Base-by-base conservation (phyloP, 257 asterid species). In the Rauvolfia tetraphylla region DNA sequence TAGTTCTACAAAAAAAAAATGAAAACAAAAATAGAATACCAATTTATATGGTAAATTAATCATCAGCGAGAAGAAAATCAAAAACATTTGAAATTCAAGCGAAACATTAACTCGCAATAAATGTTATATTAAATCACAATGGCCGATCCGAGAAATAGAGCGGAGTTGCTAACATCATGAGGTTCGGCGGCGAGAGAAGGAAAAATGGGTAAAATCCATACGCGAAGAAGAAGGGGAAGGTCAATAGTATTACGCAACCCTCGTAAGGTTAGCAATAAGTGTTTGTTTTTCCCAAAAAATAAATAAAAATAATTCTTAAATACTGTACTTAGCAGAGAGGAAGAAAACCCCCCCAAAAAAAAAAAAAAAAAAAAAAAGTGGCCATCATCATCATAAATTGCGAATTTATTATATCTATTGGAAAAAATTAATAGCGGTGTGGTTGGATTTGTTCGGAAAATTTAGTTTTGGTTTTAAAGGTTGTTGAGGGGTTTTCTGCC, bases 381-480 rank as follows among this genome's bases (percentile, higher is more conserved):
- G 74, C 38, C 77, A 81, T 81, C 76, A 84, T 39, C 76, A 84
- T 81, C 77, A 84, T 41, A 78, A 83, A 82, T 72, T 78, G 25
- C 18, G 80, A 79, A 79, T 83, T 78, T 74, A 83, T 76, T 71
- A 79, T 53, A 66, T 68, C 71, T 61, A 73, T 72, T 73, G 74
- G 38, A 70, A 74, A 79, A 83, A 79, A 72, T 81, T 86, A 79
- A 85, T 82, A 79, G 62, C 63, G 49, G 77, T 82, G 86, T 88
- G 66, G 93, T 87, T 88, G 93, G 87, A 88, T 84, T 87, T 88
- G 87, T 84, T 85, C 84, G 65, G 27, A 33, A 80, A 87, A 88
- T 87, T 84, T 75, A 84, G 85, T 82, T 76, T 82, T 56, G 79
- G 86, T 85, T 82, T 90, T 88, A 82, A 86, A 81, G 78, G 90